Evolutionary conservation across 2,329 filamentous ascomycete genomes (phyloP).

Genomic region (Dothideomycetidae sp.): DNA sequence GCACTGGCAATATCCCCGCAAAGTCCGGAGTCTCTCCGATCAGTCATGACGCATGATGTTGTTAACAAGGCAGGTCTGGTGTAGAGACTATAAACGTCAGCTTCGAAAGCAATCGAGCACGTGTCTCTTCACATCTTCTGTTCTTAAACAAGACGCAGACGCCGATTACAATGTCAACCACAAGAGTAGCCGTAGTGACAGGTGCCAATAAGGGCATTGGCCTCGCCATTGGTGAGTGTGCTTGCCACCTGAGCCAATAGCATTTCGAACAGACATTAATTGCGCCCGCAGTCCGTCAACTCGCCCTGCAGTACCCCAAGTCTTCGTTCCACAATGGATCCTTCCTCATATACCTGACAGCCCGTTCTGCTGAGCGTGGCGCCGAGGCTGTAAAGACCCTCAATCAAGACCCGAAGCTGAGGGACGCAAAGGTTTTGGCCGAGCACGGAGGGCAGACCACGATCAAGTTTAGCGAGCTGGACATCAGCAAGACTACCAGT

Average conservation of each 20-base stretch:
- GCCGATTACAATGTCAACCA: constrained; percentile 6
- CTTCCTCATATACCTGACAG: constrained; percentile 40
- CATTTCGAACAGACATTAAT: too few species aligned
- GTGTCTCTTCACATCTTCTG: too few species aligned
- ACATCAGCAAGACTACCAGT: constrained; percentile 34
- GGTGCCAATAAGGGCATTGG: constrained; percentile 42
- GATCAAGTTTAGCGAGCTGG: constrained; percentile 34
- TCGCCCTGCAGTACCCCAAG: constrained; percentile 39
- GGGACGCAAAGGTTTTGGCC: constrained; percentile 32
- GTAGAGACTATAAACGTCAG: too few species aligned
- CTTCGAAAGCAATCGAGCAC: too few species aligned
- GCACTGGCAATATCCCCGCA: too few species aligned
- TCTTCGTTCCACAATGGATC: constrained; percentile 34
- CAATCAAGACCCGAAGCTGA: constrained; percentile 30
- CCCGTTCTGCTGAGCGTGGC: constrained; percentile 34
- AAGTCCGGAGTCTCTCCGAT: too few species aligned
- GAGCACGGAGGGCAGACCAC: constrained; percentile 31
- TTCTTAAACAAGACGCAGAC: too few species aligned
- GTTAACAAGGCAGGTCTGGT: too few species aligned
- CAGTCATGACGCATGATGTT: constrained; percentile 7
- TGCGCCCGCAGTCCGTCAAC: constrained; percentile 38
- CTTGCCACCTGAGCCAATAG: too few species aligned
- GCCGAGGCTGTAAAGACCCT: constrained; percentile 33
- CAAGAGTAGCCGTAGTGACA: constrained; percentile 38
- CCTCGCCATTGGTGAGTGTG: constrained; percentile 29